Evolutionary conservation across 257 asterid species (phyloP), one percentile per base, ranked within the genome.

Genomic region (Forsythia suspensa): DNA sequence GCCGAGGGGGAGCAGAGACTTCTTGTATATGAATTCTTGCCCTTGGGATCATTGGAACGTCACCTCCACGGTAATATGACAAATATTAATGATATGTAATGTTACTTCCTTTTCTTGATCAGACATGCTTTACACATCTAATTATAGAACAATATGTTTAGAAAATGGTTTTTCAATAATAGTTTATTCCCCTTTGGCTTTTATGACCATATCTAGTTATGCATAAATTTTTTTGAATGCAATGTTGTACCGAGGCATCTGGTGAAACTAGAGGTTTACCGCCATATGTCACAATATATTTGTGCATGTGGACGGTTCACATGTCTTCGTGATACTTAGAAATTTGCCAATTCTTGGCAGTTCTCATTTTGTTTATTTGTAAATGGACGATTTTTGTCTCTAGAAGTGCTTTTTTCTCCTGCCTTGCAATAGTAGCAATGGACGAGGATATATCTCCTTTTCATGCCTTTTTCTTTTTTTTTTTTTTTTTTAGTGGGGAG

Each of bases 11-110:
- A 84, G 10, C 89, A 79, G 21, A 87, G 91, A 70, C 89, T 86
- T 78, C 83, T 89, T 63, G 90, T 86, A 15, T 90, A 85, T 57
- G 92, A 90, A 69, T 82, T 78, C 77, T 79, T 90, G 87, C 84
- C 87, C 36, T 77, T 81, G 34, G 89, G 92, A 46, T 86, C 90
- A 34, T 71, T 90, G 76, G 90, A 86, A 70, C 66, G 72, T 76
- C 92, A 79, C 79, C 89, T 90, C 63, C 90, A 88, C 37, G 92
- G 90, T 88, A 85, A 76, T 46, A 71, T 6, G 57, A 3, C 63
- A 40, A 15, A 65, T 18, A 20, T 9, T 67, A 34, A 67, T 67
- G 21, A 21, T 71, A 20, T 34, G 15, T 2, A 48, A 15, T 3
- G 41, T 52, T 7, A 4, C 18, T 38, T 57, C 6, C 24, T 36